Conservation (phyloP, 2,329 filamentous ascomycete species). For the Sporothrix sp. region DNA sequence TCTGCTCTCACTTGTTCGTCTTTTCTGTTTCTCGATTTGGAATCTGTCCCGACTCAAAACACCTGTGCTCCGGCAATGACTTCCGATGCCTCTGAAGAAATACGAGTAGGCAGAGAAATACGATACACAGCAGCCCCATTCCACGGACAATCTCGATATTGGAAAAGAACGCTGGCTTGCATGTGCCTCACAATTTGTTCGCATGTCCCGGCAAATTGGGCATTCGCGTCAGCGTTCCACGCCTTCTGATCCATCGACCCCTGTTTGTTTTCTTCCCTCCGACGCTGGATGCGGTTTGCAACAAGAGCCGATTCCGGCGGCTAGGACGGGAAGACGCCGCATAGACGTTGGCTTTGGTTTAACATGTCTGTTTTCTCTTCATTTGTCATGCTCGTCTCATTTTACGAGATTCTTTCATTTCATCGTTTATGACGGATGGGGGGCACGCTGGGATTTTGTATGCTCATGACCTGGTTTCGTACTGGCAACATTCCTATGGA, state of each 20-base stretch:
- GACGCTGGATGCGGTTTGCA: conserved; percentile 22
- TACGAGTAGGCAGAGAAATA: background rate
- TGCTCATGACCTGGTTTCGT: conserved; percentile 6
- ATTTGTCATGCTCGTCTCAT: background rate
- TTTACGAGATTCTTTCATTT: conserved; percentile 2
- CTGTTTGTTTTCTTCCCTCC: conserved; percentile 11
- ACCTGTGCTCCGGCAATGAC: background rate
- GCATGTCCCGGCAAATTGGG: background rate
- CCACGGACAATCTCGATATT: background rate
- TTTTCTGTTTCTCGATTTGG: too few species aligned
- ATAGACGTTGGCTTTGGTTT: conserved; percentile 9
- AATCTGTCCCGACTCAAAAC: background rate
- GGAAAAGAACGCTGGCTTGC: background rate
- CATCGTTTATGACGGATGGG: conserved; percentile 1
- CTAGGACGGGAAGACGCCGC: conserved; percentile 11
- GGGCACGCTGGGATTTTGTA: conserved; percentile 11
- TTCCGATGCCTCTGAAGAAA: background rate
- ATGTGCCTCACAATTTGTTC: background rate
- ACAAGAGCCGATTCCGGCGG: conserved; percentile 19
- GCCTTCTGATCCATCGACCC: background rate
- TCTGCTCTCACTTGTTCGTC: too few species aligned
- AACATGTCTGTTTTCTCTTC: conserved; percentile 5
- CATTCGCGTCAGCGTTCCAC: background rate
- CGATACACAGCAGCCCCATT: background rate
- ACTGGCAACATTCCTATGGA: conserved; percentile 6